Percentiles rank a stretch among this genome's conserved stretches.
Evolutionary conservation across 352 stramenopile species (phyloP).

Genomic region (Phytophthora ohioensis): DNA sequence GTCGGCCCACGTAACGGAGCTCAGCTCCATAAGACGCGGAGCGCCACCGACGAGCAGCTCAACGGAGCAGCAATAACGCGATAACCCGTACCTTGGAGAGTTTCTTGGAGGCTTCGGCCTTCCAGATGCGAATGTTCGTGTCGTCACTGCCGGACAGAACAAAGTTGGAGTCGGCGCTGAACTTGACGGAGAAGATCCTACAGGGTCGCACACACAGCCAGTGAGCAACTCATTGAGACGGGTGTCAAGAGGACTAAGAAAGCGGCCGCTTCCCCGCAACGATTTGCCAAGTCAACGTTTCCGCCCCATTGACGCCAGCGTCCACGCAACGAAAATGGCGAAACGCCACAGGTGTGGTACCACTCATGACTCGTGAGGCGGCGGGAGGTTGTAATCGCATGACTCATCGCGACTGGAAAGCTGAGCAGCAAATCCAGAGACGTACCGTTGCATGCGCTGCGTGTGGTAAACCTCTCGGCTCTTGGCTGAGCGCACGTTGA

Average conservation of each 20-base stretch:
- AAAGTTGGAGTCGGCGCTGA: slow-evolving; percentile 93
- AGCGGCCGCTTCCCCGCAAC: slow-evolving; percentile 1
- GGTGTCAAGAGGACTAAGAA: slow-evolving; percentile 27
- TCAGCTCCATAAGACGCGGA: no score
- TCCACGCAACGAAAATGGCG: slow-evolving; percentile 15
- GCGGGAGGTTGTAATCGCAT: slow-evolving; percentile 10
- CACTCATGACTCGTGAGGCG: slow-evolving; percentile 24
- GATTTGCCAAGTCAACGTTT: slow-evolving; percentile 12
- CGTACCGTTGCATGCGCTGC: slow-evolving; percentile 98
- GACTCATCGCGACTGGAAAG: slow-evolving; percentile 13
- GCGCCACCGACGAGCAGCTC: background rate
- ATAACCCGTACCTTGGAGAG: slow-evolving; percentile 86
- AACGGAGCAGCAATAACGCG: background rate
- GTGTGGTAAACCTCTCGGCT: slow-evolving; percentile 97
- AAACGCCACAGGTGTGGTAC: slow-evolving; percentile 13
- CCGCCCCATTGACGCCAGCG: background rate
- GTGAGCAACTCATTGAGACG: slow-evolving; percentile 25
- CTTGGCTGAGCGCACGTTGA: slow-evolving; percentile 87
- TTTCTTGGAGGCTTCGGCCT: slow-evolving; percentile 95
- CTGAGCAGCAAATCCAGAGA: slow-evolving; percentile 7
- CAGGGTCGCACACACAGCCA: slow-evolving; percentile 2
- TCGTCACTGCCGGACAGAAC: slow-evolving; percentile 99
- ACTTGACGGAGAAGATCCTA: slow-evolving; percentile 89
- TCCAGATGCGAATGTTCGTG: slow-evolving; percentile 99
- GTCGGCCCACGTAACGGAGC: slow-evolving; percentile 1